These are phyloP conservation scores for Pythium sp. DNA, from an alignment of 352 stramenopile species.

Conservation along the genomic window DNA sequence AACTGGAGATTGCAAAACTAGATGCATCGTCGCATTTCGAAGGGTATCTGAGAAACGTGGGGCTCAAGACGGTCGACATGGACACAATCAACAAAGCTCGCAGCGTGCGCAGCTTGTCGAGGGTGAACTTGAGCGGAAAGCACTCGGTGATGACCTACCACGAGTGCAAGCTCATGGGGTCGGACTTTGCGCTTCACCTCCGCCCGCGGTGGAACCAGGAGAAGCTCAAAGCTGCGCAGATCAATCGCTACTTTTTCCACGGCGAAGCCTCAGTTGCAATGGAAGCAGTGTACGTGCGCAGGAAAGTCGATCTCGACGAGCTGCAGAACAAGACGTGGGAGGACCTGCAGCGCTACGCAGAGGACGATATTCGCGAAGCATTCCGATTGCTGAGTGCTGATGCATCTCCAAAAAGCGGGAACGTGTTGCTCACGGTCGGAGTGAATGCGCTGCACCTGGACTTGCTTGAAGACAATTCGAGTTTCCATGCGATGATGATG, in stretches of 20 bases:
- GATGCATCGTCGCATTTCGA: constrained; percentile 9
- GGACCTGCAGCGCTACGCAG: constrained; percentile 7
- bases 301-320: constrained; percentile 10
- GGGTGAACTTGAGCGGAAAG: constrained; percentile 17
- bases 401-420: neutral
- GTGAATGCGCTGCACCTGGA: constrained; percentile 17
- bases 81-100: constrained; percentile 20
- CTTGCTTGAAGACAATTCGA: neutral
- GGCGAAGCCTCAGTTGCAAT: constrained; percentile 12
- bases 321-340: constrained; percentile 16
- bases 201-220: constrained; percentile 18
- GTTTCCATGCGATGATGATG: constrained; percentile 10
- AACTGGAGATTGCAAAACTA: neutral
- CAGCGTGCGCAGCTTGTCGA: constrained; percentile 7
- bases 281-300: constrained; percentile 15
- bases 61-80: constrained; percentile 18
- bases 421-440: constrained; percentile 11
- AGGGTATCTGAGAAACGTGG: constrained; percentile 18
- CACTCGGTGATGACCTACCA: constrained; percentile 15
- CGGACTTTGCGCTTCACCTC: constrained; percentile 15
- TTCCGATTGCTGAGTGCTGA: constrained; percentile 9
- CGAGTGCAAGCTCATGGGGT: constrained; percentile 15
- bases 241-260: constrained; percentile 17
- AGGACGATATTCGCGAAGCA: constrained; percentile 14
- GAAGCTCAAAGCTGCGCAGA: neutral